Evolutionary conservation across 352 stramenopile genomes (phyloP), one percentile per base, ranked within the genome.

Genomic region (Globisporangium cystogenes): DNA sequence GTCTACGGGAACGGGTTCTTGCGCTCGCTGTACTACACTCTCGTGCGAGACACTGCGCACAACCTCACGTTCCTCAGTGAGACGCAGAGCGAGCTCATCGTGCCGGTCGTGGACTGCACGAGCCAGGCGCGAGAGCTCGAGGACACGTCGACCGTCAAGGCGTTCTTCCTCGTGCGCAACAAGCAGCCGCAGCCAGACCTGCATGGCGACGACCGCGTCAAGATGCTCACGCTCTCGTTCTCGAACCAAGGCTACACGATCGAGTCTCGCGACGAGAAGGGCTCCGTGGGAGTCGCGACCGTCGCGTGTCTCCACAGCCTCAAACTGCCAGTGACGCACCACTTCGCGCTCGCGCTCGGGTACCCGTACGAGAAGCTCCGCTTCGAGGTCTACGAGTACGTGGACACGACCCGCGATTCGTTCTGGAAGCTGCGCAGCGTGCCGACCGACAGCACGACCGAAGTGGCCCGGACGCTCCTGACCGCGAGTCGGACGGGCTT

Each of bases 21-120:
- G 33, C 55, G 50, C 27, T 31, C 49, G 12, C 45, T 67, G 15
- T 60, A 60, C 35, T 18, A 27, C 26, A 29, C 39, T n/a, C 24
- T 64, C 7, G 50, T 50, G n/a, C 48, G 43, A 36, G 33, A 55
- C 12, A 27, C 29, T 26, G 29, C 48, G 31, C 59, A 63, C 54
- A 58, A 55, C 46, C 35, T 59, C 50, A 58, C 59, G 31, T 48
- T 81, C 14, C 56, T 46, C 5, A 41, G 33, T 21, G n/a, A 7
- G 4, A 35, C 55, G 14, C 3, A 50, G 23, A 65, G 61, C 41
- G 71, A 82, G 35, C 52, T 85, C 20, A 57, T 85, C 0, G 48
- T 48, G 16, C 68, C 68, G 1, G 51, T 80, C 4, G 55, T 62
- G 3, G 31, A 62, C 35, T 62, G 55, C 41, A 42, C 55, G 21